Percentiles rank a stretch among this genome's conserved stretches.
Evolutionary conservation across 1,284 basidiomycete species (phyloP).

Genomic region (Psilocybe mexicana): DNA sequence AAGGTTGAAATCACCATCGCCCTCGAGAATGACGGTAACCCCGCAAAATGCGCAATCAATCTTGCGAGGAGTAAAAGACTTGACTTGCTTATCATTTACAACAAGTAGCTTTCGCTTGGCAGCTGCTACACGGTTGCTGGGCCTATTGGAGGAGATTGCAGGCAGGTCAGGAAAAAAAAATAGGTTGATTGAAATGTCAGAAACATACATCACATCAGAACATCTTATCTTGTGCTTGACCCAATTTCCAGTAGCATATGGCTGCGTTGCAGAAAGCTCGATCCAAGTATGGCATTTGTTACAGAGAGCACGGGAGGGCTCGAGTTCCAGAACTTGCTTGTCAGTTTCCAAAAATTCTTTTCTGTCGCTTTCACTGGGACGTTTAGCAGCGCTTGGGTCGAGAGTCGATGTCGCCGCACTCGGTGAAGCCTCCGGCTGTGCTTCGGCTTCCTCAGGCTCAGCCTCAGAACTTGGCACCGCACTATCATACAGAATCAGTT

Average conservation of each 20-base stretch:
- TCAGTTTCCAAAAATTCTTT: conserved; percentile 54
- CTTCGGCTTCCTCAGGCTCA: conserved; percentile 3
- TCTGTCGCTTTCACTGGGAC: conserved; percentile 44
- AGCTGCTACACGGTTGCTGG: conserved; percentile 55
- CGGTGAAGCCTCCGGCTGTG: conserved; percentile 6
- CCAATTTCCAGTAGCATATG: conserved; percentile 55
- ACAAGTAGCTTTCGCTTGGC: conserved; percentile 59
- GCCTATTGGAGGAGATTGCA: conserved; percentile 32
- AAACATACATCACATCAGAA: conserved; percentile 38
- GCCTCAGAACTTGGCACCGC: conserved; percentile 8
- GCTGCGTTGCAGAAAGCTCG: conserved; percentile 39
- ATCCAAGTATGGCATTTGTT: conserved; percentile 63
- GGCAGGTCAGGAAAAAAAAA: background rate
- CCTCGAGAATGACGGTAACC: conserved; percentile 40
- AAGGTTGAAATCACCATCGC: conserved; percentile 55
- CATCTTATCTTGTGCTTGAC: conserved; percentile 48
- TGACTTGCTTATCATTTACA: conserved; percentile 61
- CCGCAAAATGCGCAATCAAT: conserved; percentile 56
- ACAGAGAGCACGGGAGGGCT: conserved; percentile 55
- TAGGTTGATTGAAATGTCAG: conserved; percentile 9
- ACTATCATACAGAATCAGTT: conserved; percentile 3
- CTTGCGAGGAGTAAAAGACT: conserved; percentile 40
- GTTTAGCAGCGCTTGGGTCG: conserved; percentile 19
- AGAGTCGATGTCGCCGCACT: conserved; percentile 7
- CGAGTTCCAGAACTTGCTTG: conserved; percentile 46